phyloP scores from a whole-genome alignment of 148 eudicot species.

The Mesembryanthemum crystallinum region DNA sequence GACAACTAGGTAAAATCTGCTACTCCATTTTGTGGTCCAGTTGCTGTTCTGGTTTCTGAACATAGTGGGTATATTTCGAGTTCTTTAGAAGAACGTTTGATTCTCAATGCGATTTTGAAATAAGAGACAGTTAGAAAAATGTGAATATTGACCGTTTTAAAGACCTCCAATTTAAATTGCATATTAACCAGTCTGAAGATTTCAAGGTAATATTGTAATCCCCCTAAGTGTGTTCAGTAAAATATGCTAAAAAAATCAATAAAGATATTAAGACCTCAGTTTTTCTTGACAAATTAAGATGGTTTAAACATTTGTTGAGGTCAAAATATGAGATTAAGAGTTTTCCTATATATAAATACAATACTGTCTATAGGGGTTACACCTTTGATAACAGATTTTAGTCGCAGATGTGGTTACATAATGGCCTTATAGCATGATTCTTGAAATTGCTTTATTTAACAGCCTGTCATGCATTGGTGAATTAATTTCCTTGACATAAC shows the following conservation, averaged over 20 bases:
- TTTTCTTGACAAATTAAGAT: not conserved
- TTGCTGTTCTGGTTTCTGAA: too few species aligned
- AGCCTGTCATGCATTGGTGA: not conserved
- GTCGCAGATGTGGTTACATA: not conserved
- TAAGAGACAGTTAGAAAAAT: not conserved
- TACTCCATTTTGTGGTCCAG: not conserved
- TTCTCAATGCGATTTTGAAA: too few species aligned
- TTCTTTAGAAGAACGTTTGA: too few species aligned
- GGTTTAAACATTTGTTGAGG: not conserved
- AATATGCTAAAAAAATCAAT: not conserved
- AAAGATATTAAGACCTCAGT: not conserved
- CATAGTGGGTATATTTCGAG: too few species aligned
- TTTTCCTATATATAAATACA: not conserved
- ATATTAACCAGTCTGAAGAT: not conserved
- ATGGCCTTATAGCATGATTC: not conserved
- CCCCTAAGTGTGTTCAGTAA: not conserved
- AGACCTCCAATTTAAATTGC: not conserved
- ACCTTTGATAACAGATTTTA: not conserved
- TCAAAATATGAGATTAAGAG: not conserved
- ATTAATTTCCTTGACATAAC: too few species aligned
- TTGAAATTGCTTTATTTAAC: not conserved
- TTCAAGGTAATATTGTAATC: not conserved
- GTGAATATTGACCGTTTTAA: not conserved
- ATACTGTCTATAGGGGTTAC: not conserved
- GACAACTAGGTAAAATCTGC: conserved; percentile 70